These are phyloP conservation scores for Lolium perenne DNA, from an alignment of 176 grass and related monocot genomes.

Conservation along the genomic window DNA sequence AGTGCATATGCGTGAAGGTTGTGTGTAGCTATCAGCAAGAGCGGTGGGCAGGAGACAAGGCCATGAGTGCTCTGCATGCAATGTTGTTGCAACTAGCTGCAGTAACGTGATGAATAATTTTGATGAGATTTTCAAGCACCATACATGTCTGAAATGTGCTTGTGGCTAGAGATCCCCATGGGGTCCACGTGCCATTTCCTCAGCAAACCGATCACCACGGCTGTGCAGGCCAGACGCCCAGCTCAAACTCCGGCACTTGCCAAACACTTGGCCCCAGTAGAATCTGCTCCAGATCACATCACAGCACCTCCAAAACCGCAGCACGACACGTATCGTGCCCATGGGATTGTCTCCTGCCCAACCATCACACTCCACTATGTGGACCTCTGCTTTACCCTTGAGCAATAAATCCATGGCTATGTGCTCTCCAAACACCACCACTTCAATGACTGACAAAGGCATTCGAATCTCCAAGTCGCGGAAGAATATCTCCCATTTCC, in stretches of 20 bases:
- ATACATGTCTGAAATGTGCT: neutral
- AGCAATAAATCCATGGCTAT: constrained; percentile 20
- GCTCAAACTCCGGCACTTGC: neutral
- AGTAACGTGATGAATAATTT: constrained; percentile 8
- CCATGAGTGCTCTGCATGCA: constrained; percentile 41
- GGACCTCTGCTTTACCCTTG: neutral
- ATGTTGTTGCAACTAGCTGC: neutral
- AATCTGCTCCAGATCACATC: constrained; percentile 2
- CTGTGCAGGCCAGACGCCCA: neutral
- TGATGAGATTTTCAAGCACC: constrained; percentile 20
- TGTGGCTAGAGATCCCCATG: constrained; percentile 6
- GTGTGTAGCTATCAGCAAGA: neutral
- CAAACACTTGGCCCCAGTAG: constrained; percentile 33
- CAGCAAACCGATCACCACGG: constrained; percentile 1
- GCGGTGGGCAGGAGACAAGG: constrained; percentile 41
- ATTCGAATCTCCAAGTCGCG: neutral
- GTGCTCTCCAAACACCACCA: neutral
- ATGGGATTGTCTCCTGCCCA: constrained; percentile 46
- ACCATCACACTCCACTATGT: neutral
- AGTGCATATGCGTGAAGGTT: neutral
- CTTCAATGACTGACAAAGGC: neutral
- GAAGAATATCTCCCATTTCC: neutral
- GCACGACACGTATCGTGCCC: constrained; percentile 6
- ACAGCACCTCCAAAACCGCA: neutral
- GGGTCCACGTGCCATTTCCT: neutral